Conservation (phyloP, 1,284 basidiomycete genomes). For the Sphaerobolus stellatus region DNA sequence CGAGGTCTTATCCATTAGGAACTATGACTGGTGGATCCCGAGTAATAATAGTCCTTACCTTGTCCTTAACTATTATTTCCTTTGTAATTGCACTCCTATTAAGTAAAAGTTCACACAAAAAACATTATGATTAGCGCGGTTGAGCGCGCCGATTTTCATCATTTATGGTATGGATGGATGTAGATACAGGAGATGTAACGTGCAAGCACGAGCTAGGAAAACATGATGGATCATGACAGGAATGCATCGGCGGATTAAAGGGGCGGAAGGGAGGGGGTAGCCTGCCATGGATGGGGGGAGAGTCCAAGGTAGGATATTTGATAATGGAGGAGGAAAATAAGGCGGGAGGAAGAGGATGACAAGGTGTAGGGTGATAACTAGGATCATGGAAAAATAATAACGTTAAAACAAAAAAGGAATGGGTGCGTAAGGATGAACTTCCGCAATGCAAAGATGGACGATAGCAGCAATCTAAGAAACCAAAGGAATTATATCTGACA, state of each 20-base stretch:
- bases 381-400: conserved; percentile 14
- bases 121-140: conserved; percentile 16
- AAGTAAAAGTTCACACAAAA: background rate
- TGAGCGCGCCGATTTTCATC: conserved; percentile 20
- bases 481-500: too few species aligned
- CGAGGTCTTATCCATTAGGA: too few species aligned
- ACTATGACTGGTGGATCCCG: too few species aligned
- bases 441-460: conserved; percentile 49
- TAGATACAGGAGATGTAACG: conserved; percentile 9
- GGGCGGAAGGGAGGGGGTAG: background rate
- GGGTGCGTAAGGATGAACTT: conserved; percentile 87
- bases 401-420: conserved; percentile 19
- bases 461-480: conserved; percentile 26
- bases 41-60: too few species aligned
- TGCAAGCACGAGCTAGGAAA: conserved; percentile 4
- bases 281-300: background rate
- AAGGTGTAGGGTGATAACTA: conserved; percentile 9
- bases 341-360: background rate
- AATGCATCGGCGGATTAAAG: background rate
- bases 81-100: too few species aligned
- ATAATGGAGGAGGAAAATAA: background rate
- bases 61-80: too few species aligned
- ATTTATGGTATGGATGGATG: background rate
- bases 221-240: background rate
- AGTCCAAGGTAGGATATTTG: conserved; percentile 3